Evolutionary conservation across 345 rosid genomes (phyloP), one percentile per base, ranked within the genome.

Genomic region (Bruguiera gymnorhiza): DNA sequence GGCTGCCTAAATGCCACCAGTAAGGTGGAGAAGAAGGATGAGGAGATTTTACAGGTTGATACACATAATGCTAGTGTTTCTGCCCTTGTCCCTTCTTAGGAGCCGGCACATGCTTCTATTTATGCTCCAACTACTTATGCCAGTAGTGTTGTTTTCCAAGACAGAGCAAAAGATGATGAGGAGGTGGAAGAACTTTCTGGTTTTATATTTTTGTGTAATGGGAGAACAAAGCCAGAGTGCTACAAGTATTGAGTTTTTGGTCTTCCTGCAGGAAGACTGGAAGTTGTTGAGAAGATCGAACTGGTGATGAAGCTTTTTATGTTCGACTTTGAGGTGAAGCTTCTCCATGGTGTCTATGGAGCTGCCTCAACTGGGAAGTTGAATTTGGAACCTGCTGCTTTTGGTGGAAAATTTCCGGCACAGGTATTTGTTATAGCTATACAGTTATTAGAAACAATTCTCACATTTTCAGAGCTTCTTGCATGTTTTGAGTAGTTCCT

Each of bases 131-230:
- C 55, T 1, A 23, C 71, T 60, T 26, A 63, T 64, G 27, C 66
- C 55, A 63, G 63, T 72, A 68, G 73, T 11, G 63, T 26, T 8
- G 74, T 62, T 39, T 24, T 64, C 21, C 30, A 10, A 29, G 62
- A 59, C 58, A 21, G 34, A 43, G 43, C 61, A 32, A 48, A 34
- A 2, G 62, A 74, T 11, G 30, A 10, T 64, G 10, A 20, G 19
- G 6, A 21, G 19, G 30, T 27, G 27, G 73, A 78, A 31, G 10
- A 57, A 29, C 63, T 74, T 65, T 76, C 78, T 48, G 90, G 88
- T n/a, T 86, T 75, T 69, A 83, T 86, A 72, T 84, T 86, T 62
- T 66, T 86, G 74, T 84, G 88, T 65, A 84, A 83, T 52, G 83
- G 73, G 16, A 80, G 73, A 66, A 84, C 86, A 0, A 86, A 84